Evolutionary conservation across 176 grass and related monocot genomes (phyloP).

Genomic region (Lolium multiflorum): DNA sequence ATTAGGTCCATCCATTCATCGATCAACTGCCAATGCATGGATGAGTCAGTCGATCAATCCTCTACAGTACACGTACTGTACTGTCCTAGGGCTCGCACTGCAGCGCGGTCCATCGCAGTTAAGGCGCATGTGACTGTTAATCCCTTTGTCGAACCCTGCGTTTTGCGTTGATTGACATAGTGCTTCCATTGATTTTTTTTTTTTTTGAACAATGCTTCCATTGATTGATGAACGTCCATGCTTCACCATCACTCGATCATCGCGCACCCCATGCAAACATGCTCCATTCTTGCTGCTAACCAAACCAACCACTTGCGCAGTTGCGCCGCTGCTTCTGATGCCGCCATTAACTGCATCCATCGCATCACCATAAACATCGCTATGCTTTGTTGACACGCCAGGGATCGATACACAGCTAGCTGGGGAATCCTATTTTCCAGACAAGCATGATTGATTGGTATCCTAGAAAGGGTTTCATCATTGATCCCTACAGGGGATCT

Average conservation of each 20-base stretch:
- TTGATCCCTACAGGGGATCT: not conserved
- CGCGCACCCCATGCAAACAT: conserved; percentile 18
- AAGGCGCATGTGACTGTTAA: not conserved
- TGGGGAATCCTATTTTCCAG: not conserved
- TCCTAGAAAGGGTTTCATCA: not conserved
- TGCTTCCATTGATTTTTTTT: conserved; percentile 19
- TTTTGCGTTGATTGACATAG: not conserved
- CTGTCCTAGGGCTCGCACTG: not conserved
- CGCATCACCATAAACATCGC: too few species aligned
- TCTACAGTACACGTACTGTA: not conserved
- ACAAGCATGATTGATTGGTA: conserved; percentile 3
- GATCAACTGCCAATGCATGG: not conserved
- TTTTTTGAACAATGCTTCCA: too few species aligned
- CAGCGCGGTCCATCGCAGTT: not conserved
- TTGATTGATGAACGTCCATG: not conserved
- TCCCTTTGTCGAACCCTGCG: not conserved
- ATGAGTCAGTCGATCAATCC: not conserved
- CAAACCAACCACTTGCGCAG: not conserved
- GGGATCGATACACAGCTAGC: not conserved
- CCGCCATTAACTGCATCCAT: not conserved
- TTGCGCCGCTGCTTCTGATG: conserved; percentile 3
- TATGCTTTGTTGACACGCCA: not conserved
- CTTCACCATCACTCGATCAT: conserved; percentile 5
- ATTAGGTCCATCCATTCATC: not conserved
- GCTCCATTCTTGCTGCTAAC: not conserved